Evolutionary conservation across 2,329 filamentous ascomycete species (phyloP), one percentile per base, ranked within the genome.

Genomic region (Alternaria alternata): DNA sequence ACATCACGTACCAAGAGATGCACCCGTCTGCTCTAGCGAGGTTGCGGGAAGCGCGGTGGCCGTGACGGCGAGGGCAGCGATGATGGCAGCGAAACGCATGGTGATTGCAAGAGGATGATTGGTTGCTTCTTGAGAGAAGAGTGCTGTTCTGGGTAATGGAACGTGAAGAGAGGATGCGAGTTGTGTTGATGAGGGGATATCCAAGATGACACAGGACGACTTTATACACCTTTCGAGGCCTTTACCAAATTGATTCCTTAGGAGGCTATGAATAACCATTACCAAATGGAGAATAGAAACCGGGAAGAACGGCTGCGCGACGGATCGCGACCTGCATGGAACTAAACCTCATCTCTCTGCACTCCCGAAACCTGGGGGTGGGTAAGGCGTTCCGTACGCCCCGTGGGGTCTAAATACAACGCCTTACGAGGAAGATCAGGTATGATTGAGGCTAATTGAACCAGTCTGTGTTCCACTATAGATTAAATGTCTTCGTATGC

Each of bases 71-170:
- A 47, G 18, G 26, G 44, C 44, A 30, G 26, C 44, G 4, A 32
- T 32, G 44, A 47, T 30, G 16, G 44, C 44, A 20, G 44, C 28
- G 44, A 47, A 47, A 47, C 44, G 44, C 44, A 47, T 47, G 44
- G n/a, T 47, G 26, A 47, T 20, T 28, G 28, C 2, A 20, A 8
- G 43, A 7, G n/a, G 11, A 47, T 4, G n/a, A 47, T 3, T 32
- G n/a, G 26, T 47, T 4, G 16, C 7, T n/a, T 38, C 3, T 26
- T 46, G 42, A 14, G 16, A 7, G 43, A 18, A 18, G 16, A 18
- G 16, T 30, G n/a, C 12, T 28, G 43, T 5, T 30, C 18, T n/a
- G 8, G 24, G 28, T 12, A 11, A 18, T 46, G 43, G 30, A 14
- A 6, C 3, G 32, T 36, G 32, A 36, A 36, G 32, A 36, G 32